A percentile compares a stretch with the other conserved stretches of the same genome.
Evolutionary conservation across 345 rosid genomes (phyloP).

Genomic region (Lepidium sativum): DNA sequence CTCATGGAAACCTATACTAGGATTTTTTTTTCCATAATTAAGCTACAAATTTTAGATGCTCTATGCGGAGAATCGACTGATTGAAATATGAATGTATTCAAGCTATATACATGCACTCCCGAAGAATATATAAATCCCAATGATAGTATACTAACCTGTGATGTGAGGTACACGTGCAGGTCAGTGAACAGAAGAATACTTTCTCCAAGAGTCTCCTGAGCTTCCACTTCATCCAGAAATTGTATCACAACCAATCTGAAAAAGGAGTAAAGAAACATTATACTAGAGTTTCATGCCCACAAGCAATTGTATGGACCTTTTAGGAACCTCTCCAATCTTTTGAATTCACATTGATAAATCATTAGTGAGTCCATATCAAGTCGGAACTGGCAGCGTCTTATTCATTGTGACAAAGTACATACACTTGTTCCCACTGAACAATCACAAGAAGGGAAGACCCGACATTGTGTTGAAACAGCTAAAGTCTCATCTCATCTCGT

Average conservation of each 20-base stretch:
- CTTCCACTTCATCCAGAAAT: not conserved
- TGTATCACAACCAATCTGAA: conserved; percentile 15
- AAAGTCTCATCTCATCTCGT: conserved; percentile 25
- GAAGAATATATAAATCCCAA: not conserved
- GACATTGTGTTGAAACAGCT: conserved; percentile 9
- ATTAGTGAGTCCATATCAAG: conserved; percentile 2
- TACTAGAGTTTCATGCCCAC: not conserved
- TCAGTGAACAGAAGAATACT: not conserved
- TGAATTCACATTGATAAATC: not conserved
- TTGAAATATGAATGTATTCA: not conserved
- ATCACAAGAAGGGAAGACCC: not conserved
- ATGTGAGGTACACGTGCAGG: conserved; percentile 4
- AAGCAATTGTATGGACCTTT: not conserved
- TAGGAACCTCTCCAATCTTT: not conserved
- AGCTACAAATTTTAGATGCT: conserved; percentile 11
- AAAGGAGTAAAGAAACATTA: not conserved
- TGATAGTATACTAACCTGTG: conserved; percentile 7
- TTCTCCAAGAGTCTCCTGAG: not conserved
- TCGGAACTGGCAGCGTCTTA: conserved; percentile 18
- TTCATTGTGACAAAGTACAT: conserved; percentile 20
- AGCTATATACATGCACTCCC: not conserved
- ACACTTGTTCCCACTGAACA: conserved; percentile 1
- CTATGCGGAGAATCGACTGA: not conserved
- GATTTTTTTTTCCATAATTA: not conserved
- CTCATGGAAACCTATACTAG: conserved; percentile 8